phyloP scores from a whole-genome alignment of 768 basidiomycete genomes.

The Leccinum subtestaceum region DNA sequence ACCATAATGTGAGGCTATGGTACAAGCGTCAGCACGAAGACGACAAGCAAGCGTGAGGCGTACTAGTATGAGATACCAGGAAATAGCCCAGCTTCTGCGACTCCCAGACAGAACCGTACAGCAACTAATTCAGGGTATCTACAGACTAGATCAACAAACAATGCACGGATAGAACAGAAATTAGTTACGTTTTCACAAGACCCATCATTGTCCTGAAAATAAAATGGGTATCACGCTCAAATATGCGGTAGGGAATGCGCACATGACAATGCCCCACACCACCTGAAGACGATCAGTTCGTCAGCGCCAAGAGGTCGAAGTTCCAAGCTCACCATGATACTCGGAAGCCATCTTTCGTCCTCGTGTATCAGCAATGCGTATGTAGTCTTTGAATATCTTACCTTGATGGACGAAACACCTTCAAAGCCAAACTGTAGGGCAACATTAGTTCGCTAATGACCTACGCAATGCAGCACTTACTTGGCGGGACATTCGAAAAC shows the following conservation, averaged over 20 bases:
- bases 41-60: slow-evolving; percentile 9
- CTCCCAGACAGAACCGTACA: slow-evolving; percentile 55
- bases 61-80: slow-evolving; percentile 76
- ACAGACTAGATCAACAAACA: background rate
- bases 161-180: background rate
- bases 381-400: slow-evolving; percentile 18
- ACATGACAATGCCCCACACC: slow-evolving; percentile 66
- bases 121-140: slow-evolving; percentile 64
- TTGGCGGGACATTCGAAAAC: slow-evolving; percentile 68
- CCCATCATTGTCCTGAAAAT: slow-evolving; percentile 58
- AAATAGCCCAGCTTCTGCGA: slow-evolving; percentile 70
- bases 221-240: background rate
- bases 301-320: background rate
- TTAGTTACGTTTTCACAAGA: slow-evolving; percentile 56
- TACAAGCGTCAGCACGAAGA: background rate
- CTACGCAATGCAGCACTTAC: slow-evolving; percentile 28
- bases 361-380: background rate
- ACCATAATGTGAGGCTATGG: slow-evolving; percentile 63
- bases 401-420: slow-evolving; percentile 64
- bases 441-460: background rate
- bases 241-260: slow-evolving; percentile 3
- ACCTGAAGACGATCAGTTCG: slow-evolving; percentile 36
- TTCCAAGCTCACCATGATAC: slow-evolving; percentile 49
- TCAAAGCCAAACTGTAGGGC: slow-evolving; percentile 41
- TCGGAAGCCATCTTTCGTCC: slow-evolving; percentile 55